These are phyloP conservation scores for Gardenia jasminoides DNA, from an alignment of 257 asterid genomes.

Conservation along the genomic window DNA sequence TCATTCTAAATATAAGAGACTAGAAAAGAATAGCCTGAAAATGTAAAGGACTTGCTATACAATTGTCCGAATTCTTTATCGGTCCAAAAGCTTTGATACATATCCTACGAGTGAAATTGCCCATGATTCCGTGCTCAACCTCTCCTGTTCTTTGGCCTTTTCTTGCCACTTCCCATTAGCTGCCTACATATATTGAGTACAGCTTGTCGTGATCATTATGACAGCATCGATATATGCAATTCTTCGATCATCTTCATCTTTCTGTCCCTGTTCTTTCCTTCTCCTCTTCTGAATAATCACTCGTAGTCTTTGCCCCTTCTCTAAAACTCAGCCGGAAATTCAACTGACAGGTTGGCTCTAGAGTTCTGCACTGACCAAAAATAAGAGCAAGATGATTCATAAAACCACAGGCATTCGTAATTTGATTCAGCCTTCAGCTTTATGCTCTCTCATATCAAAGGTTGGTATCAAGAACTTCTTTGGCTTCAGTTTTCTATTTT, in stretches of 20 bases:
- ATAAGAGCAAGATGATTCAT: conserved; percentile 21
- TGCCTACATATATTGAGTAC: not conserved
- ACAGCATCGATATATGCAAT: not conserved
- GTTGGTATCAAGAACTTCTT: not conserved
- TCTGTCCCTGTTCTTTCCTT: not conserved
- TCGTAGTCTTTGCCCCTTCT: not conserved
- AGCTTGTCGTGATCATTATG: not conserved
- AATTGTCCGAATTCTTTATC: too few species aligned
- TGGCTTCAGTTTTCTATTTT: not conserved
- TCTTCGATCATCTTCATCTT: not conserved
- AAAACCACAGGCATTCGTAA: conserved; percentile 10
- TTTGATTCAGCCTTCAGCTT: conserved; percentile 14
- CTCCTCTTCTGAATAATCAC: not conserved
- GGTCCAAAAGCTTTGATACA: not conserved
- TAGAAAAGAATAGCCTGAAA: not conserved
- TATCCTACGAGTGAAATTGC: not conserved
- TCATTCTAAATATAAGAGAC: too few species aligned
- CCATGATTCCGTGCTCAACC: not conserved
- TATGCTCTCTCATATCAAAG: conserved; percentile 13
- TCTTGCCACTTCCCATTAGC: not conserved
- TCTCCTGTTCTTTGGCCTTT: not conserved
- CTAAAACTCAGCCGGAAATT: not conserved
- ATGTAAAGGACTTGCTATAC: not conserved
- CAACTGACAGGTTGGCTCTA: not conserved
- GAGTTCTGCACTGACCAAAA: not conserved